phyloP scores from a whole-genome alignment of 2,329 filamentous ascomycete genomes.

The Aspergillus clavatus region DNA sequence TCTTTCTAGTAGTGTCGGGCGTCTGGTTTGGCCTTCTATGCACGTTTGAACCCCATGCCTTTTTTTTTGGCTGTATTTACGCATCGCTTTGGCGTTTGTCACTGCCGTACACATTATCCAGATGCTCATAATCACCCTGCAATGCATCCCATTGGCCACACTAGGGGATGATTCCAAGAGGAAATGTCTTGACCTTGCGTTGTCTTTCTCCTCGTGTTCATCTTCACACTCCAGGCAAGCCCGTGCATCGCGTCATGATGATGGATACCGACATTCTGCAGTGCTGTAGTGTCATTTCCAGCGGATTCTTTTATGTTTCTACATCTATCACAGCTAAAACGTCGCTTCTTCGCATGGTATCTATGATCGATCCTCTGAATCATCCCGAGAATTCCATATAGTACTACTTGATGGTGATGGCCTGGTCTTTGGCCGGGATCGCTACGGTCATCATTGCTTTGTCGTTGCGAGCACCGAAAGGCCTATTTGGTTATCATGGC shows the following conservation, averaged over 20 bases:
- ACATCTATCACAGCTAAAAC: conserved; percentile 5
- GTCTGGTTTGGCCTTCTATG: conserved; percentile 18
- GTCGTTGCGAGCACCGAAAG: conserved; percentile 13
- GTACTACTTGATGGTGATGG: conserved; percentile 20
- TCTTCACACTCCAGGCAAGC: conserved; percentile 14
- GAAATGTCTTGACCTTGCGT: conserved; percentile 12
- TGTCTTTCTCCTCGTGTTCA: conserved; percentile 15
- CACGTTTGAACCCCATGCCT: conserved; percentile 18
- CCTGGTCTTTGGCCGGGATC: conserved; percentile 16
- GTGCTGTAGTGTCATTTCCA: conserved; percentile 8
- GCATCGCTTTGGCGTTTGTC: conserved; percentile 12
- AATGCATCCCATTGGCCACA: conserved; percentile 17
- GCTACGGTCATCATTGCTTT: conserved; percentile 16
- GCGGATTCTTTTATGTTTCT: background rate
- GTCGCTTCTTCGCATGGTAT: conserved; percentile 16
- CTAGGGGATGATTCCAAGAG: conserved; percentile 10
- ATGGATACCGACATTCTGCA: background rate
- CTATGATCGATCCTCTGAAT: conserved; percentile 15
- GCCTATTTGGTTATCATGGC: background rate
- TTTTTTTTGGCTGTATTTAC: conserved; percentile 6
- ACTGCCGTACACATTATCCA: conserved; percentile 15
- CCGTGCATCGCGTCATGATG: too few relatives aligned
- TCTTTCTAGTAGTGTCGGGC: conserved; percentile 17
- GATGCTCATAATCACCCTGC: conserved; percentile 16
- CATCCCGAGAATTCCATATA: conserved; percentile 15